Base-by-base conservation (phyloP, 176 grass and related monocot genomes). In the Puya raimondii region DNA sequence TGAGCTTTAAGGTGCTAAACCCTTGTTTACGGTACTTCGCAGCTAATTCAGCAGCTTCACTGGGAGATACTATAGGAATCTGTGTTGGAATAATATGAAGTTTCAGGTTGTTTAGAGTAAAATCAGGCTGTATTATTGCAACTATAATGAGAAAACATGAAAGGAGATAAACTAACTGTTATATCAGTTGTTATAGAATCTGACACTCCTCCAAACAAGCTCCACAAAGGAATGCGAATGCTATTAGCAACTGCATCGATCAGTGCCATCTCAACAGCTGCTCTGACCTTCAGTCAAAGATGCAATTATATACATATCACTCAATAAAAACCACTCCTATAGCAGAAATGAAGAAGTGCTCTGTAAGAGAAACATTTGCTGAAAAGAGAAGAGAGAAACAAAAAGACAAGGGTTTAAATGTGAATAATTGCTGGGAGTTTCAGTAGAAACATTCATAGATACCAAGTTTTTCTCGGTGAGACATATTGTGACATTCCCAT, bases 21-120 rank as follows among this genome's bases (percentile, higher is more conserved):
- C 94, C 94, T 79, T 92, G 86, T 21, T 77, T 75, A 11, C 70
- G 29, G 51, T 97, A 97, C 69, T 88, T 97, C 10, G 89, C 80
- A 74, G 94, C 94, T 71, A 92, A 83, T 50, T 90, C 82, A 73
- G 86, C 74, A 57, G 94, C 94, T 75, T 97, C 89, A 61, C 68
- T 84, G 79, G 93, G 89, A 16, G 89, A 72, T 58, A 99, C 94
- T 18, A 99, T 99, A 51, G 94, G 94, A 81, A 99, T 93, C 94
- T 97, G 68, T 48, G 78, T 68, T 33, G 27, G 48, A 8, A 21
- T 27, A 69, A 21, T 58, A 61, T 18, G 7, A 69, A 8, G 11
- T 16, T 23, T 47, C 12, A 48, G 25, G 42, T 10, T 16, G 22
- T 1, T 59, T 26, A 33, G 20, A 48, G 61, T 25, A 10, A 27